Evolutionary conservation across 202 grass and related monocot species (phyloP).

Genomic region (Setaria viridis): DNA sequence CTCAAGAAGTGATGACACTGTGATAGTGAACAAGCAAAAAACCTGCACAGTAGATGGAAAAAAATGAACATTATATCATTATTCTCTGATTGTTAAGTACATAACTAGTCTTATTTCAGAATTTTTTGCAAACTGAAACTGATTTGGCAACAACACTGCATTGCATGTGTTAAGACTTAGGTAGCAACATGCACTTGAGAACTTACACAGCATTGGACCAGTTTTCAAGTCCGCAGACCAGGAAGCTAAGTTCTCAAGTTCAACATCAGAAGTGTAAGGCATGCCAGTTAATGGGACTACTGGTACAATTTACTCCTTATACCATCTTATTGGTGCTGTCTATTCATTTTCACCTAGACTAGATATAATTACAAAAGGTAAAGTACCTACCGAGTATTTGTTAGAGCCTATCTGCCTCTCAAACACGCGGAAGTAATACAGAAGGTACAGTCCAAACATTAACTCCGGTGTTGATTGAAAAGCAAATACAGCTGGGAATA

Average conservation of each 20-base stretch:
- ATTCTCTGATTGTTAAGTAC: slow-evolving; percentile 25
- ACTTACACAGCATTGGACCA: slow-evolving; percentile 27
- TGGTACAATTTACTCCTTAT: slow-evolving; percentile 18
- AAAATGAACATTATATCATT: neutral
- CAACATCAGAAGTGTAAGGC: neutral
- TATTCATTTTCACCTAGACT: slow-evolving; percentile 25
- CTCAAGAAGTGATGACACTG: slow-evolving; percentile 58
- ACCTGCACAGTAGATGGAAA: slow-evolving; percentile 46
- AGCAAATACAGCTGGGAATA: slow-evolving; percentile 71
- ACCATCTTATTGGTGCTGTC: slow-evolving; percentile 4
- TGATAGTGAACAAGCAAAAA: slow-evolving; percentile 57
- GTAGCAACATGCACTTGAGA: slow-evolving; percentile 15
- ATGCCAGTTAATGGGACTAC: neutral
- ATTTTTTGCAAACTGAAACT: slow-evolving; percentile 25
- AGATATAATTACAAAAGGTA: slow-evolving; percentile 13
- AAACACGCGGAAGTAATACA: slow-evolving; percentile 99
- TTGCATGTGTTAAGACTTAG: slow-evolving; percentile 6
- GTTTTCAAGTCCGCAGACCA: slow-evolving; percentile 23
- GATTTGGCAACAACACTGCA: neutral
- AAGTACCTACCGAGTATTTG: slow-evolving; percentile 81
- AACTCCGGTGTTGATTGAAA: slow-evolving; percentile 95
- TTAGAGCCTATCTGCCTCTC: slow-evolving; percentile 99
- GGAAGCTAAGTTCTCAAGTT: slow-evolving; percentile 24
- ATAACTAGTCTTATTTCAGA: slow-evolving; percentile 14
- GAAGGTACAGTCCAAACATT: slow-evolving; percentile 84